Evolutionary conservation across 2,329 filamentous ascomycete genomes (phyloP).

Genomic region (Dothistroma septosporum): DNA sequence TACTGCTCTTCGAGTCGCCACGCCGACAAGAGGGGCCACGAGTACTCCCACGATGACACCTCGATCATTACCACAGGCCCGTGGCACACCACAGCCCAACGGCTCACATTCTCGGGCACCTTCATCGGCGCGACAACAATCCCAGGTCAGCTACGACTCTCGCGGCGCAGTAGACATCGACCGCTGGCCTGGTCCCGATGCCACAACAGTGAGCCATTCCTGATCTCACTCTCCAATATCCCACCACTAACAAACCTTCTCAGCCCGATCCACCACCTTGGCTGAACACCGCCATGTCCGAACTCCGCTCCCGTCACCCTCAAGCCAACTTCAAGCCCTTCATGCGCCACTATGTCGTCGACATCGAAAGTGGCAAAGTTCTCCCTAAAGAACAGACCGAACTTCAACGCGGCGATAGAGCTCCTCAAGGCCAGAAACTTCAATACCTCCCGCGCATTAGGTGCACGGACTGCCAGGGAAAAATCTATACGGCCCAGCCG

Average conservation of each 20-base stretch:
- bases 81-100: slow-evolving; percentile 30
- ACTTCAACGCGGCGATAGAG: slow-evolving; percentile 44
- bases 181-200: slow-evolving; percentile 55
- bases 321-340: slow-evolving; percentile 80
- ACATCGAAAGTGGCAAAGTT: slow-evolving; percentile 64
- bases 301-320: slow-evolving; percentile 66
- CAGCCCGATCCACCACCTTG: slow-evolving; percentile 83
- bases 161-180: slow-evolving; percentile 63
- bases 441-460: slow-evolving; percentile 85
- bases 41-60: slow-evolving; percentile 29
- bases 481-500: slow-evolving; percentile 86
- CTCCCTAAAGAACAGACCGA: slow-evolving; percentile 41
- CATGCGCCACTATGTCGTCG: slow-evolving; percentile 82
- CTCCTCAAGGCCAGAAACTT: slow-evolving; percentile 64
- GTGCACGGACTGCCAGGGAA: slow-evolving; percentile 88
- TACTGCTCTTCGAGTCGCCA: slow-evolving; percentile 15
- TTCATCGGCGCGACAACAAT: slow-evolving; percentile 18
- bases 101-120: slow-evolving; percentile 23
- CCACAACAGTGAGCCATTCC: slow-evolving; percentile 57
- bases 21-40: slow-evolving; percentile 20
- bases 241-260: slow-evolving; percentile 9
- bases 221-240: not conserved
- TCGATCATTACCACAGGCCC: slow-evolving; percentile 22
- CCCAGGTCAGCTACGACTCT: slow-evolving; percentile 27
- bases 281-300: slow-evolving; percentile 70